phyloP scores from a whole-genome alignment of 495 filamentous ascomycete genomes.

The Hyaloscypha variabilis region DNA sequence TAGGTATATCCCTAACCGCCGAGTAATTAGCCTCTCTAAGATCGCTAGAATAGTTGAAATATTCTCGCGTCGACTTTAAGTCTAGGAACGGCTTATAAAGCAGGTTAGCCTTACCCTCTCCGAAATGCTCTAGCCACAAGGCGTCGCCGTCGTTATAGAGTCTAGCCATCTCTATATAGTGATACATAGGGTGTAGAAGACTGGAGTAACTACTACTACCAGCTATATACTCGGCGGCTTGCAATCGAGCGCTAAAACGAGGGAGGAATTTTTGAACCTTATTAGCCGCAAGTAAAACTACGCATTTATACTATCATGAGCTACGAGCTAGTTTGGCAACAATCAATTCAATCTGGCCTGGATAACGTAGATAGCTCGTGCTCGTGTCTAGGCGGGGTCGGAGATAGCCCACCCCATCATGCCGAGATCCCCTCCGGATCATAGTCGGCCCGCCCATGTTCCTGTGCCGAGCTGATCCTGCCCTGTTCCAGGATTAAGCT shows the following conservation, averaged over 20 bases:
- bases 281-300: constrained; percentile 23
- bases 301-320: background rate
- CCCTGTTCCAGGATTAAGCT: too few species aligned
- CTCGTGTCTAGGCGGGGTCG: too few species aligned
- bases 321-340: background rate
- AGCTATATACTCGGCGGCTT: constrained; percentile 81
- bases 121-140: constrained; percentile 52
- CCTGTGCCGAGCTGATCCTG: too few species aligned
- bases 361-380: too few species aligned
- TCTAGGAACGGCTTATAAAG: constrained; percentile 79
- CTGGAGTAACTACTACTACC: constrained; percentile 69
- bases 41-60: constrained; percentile 77
- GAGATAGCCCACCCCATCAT: too few species aligned
- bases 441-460: too few species aligned
- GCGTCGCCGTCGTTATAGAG: constrained; percentile 80
- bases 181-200: constrained; percentile 72
- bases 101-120: too few species aligned
- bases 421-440: too few species aligned
- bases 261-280: constrained; percentile 66
- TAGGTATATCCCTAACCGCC: constrained; percentile 73
- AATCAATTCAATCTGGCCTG: background rate
- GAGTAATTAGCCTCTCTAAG: constrained; percentile 75
- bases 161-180: constrained; percentile 82
- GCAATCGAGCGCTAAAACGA: constrained; percentile 71
- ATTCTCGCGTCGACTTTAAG: constrained; percentile 75